Conservation (phyloP, 73 alveolate species). For the Breviolum minutum region DNA sequence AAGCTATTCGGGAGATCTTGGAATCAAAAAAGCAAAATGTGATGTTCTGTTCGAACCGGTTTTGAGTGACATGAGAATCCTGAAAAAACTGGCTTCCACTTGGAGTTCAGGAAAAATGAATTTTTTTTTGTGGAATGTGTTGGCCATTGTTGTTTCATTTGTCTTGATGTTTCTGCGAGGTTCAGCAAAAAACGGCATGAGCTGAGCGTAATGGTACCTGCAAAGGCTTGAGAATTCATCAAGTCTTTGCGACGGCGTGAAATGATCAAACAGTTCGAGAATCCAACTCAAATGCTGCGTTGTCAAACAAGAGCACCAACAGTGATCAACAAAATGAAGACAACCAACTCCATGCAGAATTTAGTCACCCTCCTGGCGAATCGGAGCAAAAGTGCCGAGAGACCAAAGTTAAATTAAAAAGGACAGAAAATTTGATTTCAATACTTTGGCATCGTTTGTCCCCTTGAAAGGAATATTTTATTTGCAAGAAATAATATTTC, state of each 20-base stretch:
- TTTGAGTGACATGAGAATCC: neutral
- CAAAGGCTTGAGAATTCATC: conserved; percentile 14
- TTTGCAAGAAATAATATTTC: too few species aligned
- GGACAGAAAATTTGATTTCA: too few species aligned
- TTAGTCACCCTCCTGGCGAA: neutral
- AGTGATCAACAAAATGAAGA: neutral
- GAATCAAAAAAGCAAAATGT: neutral
- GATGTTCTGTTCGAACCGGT: neutral
- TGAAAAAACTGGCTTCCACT: neutral
- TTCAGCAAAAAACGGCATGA: conserved; percentile 88
- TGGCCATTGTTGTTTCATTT: neutral
- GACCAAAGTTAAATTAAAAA: too few species aligned
- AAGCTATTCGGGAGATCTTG: neutral
- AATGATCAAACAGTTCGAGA: neutral
- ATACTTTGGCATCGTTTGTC: too few species aligned
- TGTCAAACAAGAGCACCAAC: neutral
- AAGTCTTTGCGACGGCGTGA: neutral
- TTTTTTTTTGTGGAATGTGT: neutral
- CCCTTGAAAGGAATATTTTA: too few species aligned
- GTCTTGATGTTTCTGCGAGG: neutral
- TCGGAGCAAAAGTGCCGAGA: neutral
- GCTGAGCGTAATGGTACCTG: conserved; percentile 65
- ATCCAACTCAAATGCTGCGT: neutral
- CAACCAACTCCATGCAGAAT: neutral
- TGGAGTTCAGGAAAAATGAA: too few species aligned